Evolutionary conservation across 768 basidiomycete species (phyloP), one percentile per base, ranked within the genome.

Genomic region (Pleurotus platypus): DNA sequence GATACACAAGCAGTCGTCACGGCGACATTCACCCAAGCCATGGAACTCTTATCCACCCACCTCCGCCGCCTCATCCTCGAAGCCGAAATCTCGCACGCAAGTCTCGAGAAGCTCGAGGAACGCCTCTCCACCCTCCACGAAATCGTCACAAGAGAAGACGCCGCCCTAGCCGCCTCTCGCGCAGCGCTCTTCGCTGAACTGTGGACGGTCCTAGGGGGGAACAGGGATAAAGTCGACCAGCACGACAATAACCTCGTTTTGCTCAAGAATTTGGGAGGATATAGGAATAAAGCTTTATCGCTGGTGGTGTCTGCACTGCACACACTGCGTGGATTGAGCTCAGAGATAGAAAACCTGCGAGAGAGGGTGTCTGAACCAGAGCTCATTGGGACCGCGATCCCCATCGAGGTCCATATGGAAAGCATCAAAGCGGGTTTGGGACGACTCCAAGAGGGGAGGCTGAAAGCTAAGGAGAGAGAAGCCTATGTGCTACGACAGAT

Each of bases 331-430:
- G 72, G 74, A 39, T 81, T 91, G 83, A 81, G 81, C 60, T 84
- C 81, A 37, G 89, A 91, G 60, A 83, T 92, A 76, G 88, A 89
- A 65, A 88, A 89, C 45, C 70, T 92, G 58, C 75, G 90, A 59
- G 86, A 89, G 64, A 75, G 86, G 15, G 87, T 89, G 1, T 80
- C 87, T 3, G 79, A 82, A 30, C 89, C 90, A 1, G 83, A 84
- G 49, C 69, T 92, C 4, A 67, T 81, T 9, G 84, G 81, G 4
- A 69, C 80, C n/a, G 72, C 71, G 42, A 75, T 90, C 13, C 87
- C 89, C 3, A 72, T 87, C 3, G 84, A 87, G 57, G 89, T 91
- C 18, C 89, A 92, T 62, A 83, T 92, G 69, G 81, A 81, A 71
- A 89, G 85, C 58, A 89, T 92, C 61, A 72, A 72, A 65, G 74